These are phyloP conservation scores for Symbiotaphrina buchneri DNA, from an alignment of 495 filamentous ascomycete species.

Conservation along the genomic window DNA sequence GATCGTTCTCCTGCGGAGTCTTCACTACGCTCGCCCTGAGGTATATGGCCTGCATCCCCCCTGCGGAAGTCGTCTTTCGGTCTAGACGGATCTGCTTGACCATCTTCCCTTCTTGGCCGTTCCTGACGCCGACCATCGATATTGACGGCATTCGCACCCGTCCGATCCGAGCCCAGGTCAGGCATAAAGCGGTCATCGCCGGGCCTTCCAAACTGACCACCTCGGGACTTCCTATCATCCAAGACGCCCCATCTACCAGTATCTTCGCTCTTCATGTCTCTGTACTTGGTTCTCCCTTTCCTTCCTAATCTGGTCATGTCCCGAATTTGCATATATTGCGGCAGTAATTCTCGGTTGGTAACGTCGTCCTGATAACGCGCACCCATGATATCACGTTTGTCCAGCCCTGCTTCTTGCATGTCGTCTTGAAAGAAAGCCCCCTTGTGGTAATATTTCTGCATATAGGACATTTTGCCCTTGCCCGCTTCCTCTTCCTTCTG, in stretches of 20 bases:
- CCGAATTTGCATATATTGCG: slow-evolving; percentile 80
- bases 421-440: slow-evolving; percentile 88
- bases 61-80: background rate
- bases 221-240: slow-evolving; percentile 3
- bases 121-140: too few species aligned
- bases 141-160: slow-evolving; percentile 6
- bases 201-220: background rate
- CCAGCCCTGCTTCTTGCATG: slow-evolving; percentile 44
- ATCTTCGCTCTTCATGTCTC: slow-evolving; percentile 76
- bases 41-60: too few species aligned
- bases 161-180: slow-evolving; percentile 2
- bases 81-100: background rate
- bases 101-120: slow-evolving; percentile 2
- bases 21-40: background rate
- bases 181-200: slow-evolving; percentile 5
- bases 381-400: slow-evolving; percentile 62
- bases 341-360: slow-evolving; percentile 54
- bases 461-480: slow-evolving; percentile 66
- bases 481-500: slow-evolving; percentile 71
- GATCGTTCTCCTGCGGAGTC: slow-evolving; percentile 1
- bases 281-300: slow-evolving; percentile 79
- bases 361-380: slow-evolving; percentile 59
- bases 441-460: slow-evolving; percentile 96
- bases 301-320: slow-evolving; percentile 87
- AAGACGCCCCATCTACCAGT: slow-evolving; percentile 64